Evolutionary conservation across 2,329 filamentous ascomycete genomes (phyloP), one percentile per base, ranked within the genome.

Genomic region (Fusarium fujikuroi): DNA sequence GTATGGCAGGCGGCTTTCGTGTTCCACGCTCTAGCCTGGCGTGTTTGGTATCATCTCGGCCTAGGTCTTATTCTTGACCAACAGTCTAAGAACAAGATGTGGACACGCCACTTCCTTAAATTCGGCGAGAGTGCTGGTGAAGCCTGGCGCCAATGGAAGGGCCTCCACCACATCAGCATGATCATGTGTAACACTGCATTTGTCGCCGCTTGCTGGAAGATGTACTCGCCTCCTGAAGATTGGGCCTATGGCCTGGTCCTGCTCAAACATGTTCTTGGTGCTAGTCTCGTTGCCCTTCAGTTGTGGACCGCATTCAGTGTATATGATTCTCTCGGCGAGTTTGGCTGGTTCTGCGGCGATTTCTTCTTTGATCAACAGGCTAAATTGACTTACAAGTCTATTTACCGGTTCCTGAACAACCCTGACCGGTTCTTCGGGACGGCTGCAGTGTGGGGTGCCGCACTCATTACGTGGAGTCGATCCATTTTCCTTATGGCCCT

Each of bases 331-430:
- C 90, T 99, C 0, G 96, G 96, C 63, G 96, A 99, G 79, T 99
- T 98, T 78, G 96, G 96, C 77, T 99, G 95, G 95, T 98, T 98
- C 86, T 98, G 95, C 79, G 96, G 96, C 23, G 96, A 99, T 81
- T 99, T 98, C 86, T 98, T 99, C 87, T 98, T 96, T 80, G 94
- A 98, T 70, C 92, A 94, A 50, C 90, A 92, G 16, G 92, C 92
- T 18, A 97, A 96, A 83, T 87, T 98, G 70, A 98, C 94, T 2
- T 99, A 99, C 83, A 95, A 93, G 75, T 97, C 95, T 70, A 99
- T 99, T 78, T 99, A 99, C 82, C 94, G 96, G 53, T 99, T 97
- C 84, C 87, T 99, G 75, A 99, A 99, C 85, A 99, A 98, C 79
- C 96, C 96, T 0, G 96, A 99, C 82, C 92, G 95, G 63, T 92